Conservation (phyloP, 495 filamentous ascomycete genomes). For the Xeromyces bisporus region DNA sequence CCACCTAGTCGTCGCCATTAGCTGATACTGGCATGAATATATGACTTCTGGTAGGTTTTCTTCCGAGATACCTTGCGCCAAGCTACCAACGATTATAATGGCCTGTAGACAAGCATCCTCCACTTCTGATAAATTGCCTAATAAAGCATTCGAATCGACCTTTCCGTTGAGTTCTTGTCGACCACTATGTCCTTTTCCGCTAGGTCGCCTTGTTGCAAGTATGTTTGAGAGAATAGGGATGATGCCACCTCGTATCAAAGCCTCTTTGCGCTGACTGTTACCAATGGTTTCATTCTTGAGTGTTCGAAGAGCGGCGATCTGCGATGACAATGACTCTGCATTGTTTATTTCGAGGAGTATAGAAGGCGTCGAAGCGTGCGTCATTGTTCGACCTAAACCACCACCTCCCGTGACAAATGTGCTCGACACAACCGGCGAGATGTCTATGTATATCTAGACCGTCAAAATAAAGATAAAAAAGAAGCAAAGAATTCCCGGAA, state of each 20-base stretch:
- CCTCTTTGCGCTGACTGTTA: conserved; percentile 71
- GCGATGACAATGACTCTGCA: conserved; percentile 40
- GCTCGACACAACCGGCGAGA: too few species aligned
- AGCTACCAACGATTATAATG: conserved; percentile 60
- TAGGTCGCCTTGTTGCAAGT: conserved; percentile 23
- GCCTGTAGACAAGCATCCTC: conserved; percentile 60
- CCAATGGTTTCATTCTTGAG: conserved; percentile 85
- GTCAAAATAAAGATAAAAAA: too few species aligned
- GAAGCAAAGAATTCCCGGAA: too few species aligned
- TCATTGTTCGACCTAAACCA: conserved; percentile 26
- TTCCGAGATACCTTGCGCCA: conserved; percentile 71
- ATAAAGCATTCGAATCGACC: conserved; percentile 5
- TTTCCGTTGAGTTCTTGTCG: conserved; percentile 19
- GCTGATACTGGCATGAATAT: too few species aligned
- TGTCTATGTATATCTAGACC: too few species aligned
- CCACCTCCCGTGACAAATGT: conserved; percentile 18
- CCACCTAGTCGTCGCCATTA: conserved; percentile 43
- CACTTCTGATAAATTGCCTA: conserved; percentile 25
- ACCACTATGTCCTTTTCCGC: conserved; percentile 19
- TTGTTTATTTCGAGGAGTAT: conserved; percentile 46
- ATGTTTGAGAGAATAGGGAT: conserved; percentile 49
- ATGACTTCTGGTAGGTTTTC: too few species aligned
- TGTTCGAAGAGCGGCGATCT: conserved; percentile 45
- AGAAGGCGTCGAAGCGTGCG: conserved; percentile 30
- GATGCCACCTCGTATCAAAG: conserved; percentile 52